Evolutionary conservation across 2,329 filamentous ascomycete genomes (phyloP).

Genomic region (Graphilbum ipis-grandicollis): DNA sequence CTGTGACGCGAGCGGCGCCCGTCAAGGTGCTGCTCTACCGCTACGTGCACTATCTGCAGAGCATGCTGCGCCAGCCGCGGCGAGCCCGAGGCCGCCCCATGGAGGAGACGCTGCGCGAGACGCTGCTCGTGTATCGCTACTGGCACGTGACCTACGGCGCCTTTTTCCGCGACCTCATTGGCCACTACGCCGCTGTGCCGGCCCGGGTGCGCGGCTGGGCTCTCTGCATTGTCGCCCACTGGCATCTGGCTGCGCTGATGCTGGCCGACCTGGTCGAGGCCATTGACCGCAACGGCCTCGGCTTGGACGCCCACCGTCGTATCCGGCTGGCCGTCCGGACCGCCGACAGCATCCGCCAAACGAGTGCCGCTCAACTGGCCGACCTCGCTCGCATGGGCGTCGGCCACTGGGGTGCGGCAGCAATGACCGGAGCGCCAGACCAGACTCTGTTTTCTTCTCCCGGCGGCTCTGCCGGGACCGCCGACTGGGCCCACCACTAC

Average conservation of each 20-base stretch:
- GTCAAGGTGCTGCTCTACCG: constrained; percentile 43
- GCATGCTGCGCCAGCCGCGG: constrained; percentile 19
- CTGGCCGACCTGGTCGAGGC: constrained; percentile 34
- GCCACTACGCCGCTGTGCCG: constrained; percentile 30
- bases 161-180: constrained; percentile 33
- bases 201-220: constrained; percentile 42
- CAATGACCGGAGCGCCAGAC: no score
- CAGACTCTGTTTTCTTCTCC: no score
- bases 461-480: no score
- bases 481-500: no score
- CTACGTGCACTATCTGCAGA: constrained; percentile 36
- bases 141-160: constrained; percentile 34
- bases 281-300: constrained; percentile 23
- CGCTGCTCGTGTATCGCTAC: constrained; percentile 32
- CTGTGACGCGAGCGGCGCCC: constrained; percentile 33
- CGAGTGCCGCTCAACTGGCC: constrained; percentile 26
- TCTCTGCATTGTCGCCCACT: constrained; percentile 37
- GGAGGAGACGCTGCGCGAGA: constrained; percentile 28
- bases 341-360: constrained; percentile 20
- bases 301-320: constrained; percentile 11
- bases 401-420: no score
- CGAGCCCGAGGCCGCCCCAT: constrained; percentile 17
- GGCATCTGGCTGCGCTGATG: constrained; percentile 37
- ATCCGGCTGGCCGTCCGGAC: constrained; percentile 16
- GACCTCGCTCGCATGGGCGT: constrained; percentile 30